Conservation (phyloP, 441 rosid genomes). For the Adansonia gregorii region DNA sequence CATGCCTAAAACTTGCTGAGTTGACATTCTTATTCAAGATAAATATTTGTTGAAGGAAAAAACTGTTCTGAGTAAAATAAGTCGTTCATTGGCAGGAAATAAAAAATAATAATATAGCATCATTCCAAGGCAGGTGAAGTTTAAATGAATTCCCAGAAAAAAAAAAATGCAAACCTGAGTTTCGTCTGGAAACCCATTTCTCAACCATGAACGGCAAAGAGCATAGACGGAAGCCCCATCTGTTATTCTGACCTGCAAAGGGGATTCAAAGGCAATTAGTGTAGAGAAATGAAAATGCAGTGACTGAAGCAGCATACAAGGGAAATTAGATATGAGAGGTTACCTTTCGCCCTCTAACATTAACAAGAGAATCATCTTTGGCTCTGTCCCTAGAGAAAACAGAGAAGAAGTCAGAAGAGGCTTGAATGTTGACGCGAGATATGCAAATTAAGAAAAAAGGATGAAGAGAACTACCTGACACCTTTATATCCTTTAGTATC, state of each 20-base stretch:
- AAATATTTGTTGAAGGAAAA: neutral
- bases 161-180: slow-evolving; percentile 52
- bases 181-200: slow-evolving; percentile 79
- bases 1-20: neutral
- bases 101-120: neutral
- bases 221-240: slow-evolving; percentile 77
- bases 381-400: slow-evolving; percentile 41
- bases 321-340: slow-evolving; percentile 5
- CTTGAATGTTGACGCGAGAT: slow-evolving; percentile 16
- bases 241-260: slow-evolving; percentile 61
- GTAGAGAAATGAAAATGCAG: neutral
- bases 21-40: neutral
- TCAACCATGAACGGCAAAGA: slow-evolving; percentile 91
- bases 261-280: slow-evolving; percentile 24
- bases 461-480: slow-evolving; percentile 46
- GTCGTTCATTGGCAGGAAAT: neutral
- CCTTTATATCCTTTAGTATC: slow-evolving; percentile 57
- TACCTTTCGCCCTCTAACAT: slow-evolving; percentile 68
- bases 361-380: slow-evolving; percentile 48
- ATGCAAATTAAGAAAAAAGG: neutral
- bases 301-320: neutral
- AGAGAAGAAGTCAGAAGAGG: neutral
- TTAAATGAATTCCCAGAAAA: slow-evolving; percentile 18
- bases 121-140: slow-evolving; percentile 14
- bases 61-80: neutral